These are phyloP conservation scores for Calocera cornea DNA, from an alignment of 768 basidiomycete genomes.

Conservation along the genomic window DNA sequence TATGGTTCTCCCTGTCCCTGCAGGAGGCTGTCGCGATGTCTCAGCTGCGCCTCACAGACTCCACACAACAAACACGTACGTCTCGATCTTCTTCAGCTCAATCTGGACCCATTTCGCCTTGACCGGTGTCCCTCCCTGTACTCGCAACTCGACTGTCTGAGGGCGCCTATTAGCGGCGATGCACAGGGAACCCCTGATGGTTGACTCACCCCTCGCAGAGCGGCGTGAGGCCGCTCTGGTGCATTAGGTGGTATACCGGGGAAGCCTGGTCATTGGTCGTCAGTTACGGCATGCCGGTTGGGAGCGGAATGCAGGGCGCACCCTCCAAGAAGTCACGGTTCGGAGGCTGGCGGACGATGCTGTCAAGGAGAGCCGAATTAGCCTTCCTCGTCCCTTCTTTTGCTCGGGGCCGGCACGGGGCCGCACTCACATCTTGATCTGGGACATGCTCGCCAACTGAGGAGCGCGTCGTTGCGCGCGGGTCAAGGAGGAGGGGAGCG, in stretches of 20 bases:
- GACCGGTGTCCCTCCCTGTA: conserved; percentile 48
- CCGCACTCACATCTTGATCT: not conserved
- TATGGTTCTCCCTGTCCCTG: conserved; percentile 56
- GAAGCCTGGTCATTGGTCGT: conserved; percentile 38
- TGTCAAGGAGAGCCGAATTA: not conserved
- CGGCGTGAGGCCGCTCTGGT: conserved; percentile 63
- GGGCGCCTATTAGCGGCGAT: conserved; percentile 10
- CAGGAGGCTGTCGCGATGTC: conserved; percentile 35
- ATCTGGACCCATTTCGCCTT: conserved; percentile 89
- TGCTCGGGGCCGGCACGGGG: not conserved
- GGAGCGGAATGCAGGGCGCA: not conserved
- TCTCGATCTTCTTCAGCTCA: conserved; percentile 84
- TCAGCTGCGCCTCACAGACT: not conserved
- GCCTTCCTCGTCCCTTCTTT: not conserved
- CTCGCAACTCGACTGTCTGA: conserved; percentile 76
- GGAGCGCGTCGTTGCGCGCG: not conserved
- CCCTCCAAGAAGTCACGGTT: conserved; percentile 12
- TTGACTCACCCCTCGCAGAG: conserved; percentile 66
- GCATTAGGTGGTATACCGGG: conserved; percentile 76
- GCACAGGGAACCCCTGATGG: conserved; percentile 6
- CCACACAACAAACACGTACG: conserved; percentile 11
- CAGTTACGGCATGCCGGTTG: not conserved
- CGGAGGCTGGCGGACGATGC: conserved; percentile 10
- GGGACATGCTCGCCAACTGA: not conserved
- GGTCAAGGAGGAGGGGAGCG: not conserved